Evolutionary conservation across 805 yeast genomes (phyloP).

Genomic region (Barnettozyma salicaria): DNA sequence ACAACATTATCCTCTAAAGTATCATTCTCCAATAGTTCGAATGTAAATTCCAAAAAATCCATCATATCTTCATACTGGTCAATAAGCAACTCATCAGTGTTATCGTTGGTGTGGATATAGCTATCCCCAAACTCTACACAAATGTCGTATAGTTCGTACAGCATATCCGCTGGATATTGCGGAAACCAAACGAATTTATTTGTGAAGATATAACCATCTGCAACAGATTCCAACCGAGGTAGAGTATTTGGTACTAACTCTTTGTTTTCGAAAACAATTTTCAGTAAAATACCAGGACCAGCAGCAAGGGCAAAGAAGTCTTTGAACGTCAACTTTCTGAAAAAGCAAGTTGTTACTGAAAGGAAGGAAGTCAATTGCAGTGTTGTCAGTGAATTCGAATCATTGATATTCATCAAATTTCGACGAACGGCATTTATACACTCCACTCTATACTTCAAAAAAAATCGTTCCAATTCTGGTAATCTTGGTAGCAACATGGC

Average conservation of each 20-base stretch:
- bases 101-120: constrained; percentile 7
- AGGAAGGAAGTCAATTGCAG: constrained; percentile 9
- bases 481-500: constrained; percentile 11
- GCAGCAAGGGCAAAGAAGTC: constrained; percentile 17
- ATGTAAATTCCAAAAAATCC: constrained; percentile 7
- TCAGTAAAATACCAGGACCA: constrained; percentile 19
- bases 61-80: constrained; percentile 8
- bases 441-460: constrained; percentile 15
- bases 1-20: constrained; percentile 12
- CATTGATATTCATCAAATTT: constrained; percentile 12
- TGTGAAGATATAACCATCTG: constrained; percentile 19
- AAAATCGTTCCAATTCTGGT: constrained; percentile 8
- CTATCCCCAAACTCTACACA: constrained; percentile 16
- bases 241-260: constrained; percentile 13
- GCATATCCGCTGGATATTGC: constrained; percentile 14
- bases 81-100: constrained; percentile 8
- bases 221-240: constrained; percentile 9
- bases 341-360: constrained; percentile 11
- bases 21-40: constrained; percentile 11
- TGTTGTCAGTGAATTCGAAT: constrained; percentile 14
- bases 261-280: constrained; percentile 15
- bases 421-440: constrained; percentile 10
- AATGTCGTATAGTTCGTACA: constrained; percentile 18
- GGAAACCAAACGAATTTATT: constrained; percentile 19
- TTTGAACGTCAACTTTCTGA: constrained; percentile 6